Conservation (phyloP, 805 yeast genomes). For the Candida pseudofarinosa region DNA sequence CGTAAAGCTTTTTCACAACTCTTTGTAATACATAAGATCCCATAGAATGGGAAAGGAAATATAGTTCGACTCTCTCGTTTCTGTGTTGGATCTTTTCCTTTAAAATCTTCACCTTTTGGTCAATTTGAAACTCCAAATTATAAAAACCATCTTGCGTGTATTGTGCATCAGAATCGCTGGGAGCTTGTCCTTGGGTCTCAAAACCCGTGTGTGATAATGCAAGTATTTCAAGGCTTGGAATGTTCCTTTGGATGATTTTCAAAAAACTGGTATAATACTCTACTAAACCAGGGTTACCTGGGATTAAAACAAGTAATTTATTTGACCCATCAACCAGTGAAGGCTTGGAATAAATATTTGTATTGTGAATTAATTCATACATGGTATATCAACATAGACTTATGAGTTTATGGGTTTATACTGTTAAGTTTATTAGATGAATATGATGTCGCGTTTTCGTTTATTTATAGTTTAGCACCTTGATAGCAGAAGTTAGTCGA, state of each 20-base stretch:
- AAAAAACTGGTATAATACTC: constrained; percentile 61
- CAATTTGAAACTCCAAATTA: constrained; percentile 51
- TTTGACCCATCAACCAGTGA: background rate
- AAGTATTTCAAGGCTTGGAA: constrained; percentile 48
- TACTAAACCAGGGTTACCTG: constrained; percentile 76
- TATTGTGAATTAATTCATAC: background rate
- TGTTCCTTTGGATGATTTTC: constrained; percentile 32
- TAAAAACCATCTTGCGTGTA: constrained; percentile 18
- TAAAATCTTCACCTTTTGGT: constrained; percentile 54
- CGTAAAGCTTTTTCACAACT: constrained; percentile 29
- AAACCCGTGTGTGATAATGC: constrained; percentile 69
- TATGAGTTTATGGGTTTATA: too few species aligned
- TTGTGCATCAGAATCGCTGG: background rate
- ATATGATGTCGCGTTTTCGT: background rate
- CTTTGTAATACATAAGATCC: constrained; percentile 65
- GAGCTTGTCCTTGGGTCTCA: constrained; percentile 5
- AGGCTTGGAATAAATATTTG: background rate
- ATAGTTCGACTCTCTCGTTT: constrained; percentile 28
- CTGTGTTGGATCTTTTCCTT: constrained; percentile 22
- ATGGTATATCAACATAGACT: too few species aligned
- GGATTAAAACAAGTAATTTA: constrained; percentile 51
- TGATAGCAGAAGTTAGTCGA: background rate
- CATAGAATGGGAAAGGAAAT: constrained; percentile 65
- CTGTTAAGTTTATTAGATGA: too few species aligned
- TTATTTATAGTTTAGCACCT: too few species aligned